Evolutionary conservation across 768 basidiomycete species (phyloP).

Genomic region (Galerina sulciceps): DNA sequence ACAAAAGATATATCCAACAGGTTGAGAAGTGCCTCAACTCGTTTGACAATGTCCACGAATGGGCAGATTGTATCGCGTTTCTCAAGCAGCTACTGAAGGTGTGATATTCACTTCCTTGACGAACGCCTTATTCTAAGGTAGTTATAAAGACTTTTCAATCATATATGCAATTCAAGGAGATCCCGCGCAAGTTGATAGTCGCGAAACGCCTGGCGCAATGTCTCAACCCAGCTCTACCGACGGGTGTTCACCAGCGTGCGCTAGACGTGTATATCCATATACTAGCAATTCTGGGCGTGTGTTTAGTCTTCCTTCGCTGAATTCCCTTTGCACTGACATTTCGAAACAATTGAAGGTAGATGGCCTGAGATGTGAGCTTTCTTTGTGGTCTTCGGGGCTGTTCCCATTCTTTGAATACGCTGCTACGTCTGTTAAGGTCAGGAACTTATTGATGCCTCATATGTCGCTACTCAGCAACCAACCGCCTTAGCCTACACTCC

Average conservation of each 20-base stretch:
- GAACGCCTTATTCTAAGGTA: slow-evolving; percentile 3
- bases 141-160: slow-evolving; percentile 81
- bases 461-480: not conserved
- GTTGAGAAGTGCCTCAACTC: slow-evolving; percentile 92
- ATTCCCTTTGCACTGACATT: slow-evolving; percentile 9
- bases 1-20: slow-evolving; percentile 89
- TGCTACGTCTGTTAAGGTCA: slow-evolving; percentile 95
- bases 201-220: slow-evolving; percentile 96
- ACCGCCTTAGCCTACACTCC: slow-evolving; percentile 68
- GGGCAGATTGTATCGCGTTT: slow-evolving; percentile 99
- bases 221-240: slow-evolving; percentile 95
- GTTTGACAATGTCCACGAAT: slow-evolving; percentile 96
- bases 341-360: slow-evolving; percentile 62
- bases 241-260: slow-evolving; percentile 95
- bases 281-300: slow-evolving; percentile 86
- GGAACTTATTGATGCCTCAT: slow-evolving; percentile 8
- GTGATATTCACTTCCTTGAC: slow-evolving; percentile 10
- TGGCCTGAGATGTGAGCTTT: slow-evolving; percentile 83
- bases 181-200: slow-evolving; percentile 92
- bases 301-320: slow-evolving; percentile 29
- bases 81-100: slow-evolving; percentile 93
- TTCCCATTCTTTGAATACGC: slow-evolving; percentile 99
- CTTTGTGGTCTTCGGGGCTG: slow-evolving; percentile 93
- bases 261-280: slow-evolving; percentile 95
- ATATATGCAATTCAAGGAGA: slow-evolving; percentile 93